phyloP scores from a whole-genome alignment of 148 eudicot species.

The Pouteria glomerata region DNA sequence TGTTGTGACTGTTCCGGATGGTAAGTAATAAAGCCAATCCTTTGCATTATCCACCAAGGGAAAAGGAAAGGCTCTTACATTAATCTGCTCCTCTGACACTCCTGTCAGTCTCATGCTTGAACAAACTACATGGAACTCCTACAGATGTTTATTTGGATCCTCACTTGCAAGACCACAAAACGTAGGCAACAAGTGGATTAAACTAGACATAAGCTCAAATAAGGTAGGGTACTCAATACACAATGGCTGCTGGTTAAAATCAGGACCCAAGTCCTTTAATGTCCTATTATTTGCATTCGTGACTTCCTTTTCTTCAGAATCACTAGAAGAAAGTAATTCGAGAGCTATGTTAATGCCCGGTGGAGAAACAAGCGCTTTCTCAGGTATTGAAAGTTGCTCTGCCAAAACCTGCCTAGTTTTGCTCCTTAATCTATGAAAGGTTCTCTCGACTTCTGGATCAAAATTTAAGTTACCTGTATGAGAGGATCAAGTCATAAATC shows the following conservation, averaged over 20 bases:
- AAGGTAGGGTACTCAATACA: background rate
- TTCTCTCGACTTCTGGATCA: background rate
- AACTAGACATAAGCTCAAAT: background rate
- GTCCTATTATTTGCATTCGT: background rate
- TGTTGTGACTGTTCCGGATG: background rate
- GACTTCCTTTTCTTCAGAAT: background rate
- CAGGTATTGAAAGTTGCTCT: too few species aligned
- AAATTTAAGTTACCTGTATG: background rate
- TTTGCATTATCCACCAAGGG: background rate
- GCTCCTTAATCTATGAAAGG: background rate
- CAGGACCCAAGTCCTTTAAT: background rate
- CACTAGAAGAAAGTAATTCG: too few species aligned
- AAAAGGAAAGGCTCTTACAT: slow-evolving; percentile 11
- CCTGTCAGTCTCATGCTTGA: background rate
- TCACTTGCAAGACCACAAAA: background rate
- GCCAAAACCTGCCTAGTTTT: too few species aligned
- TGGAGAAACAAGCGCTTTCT: too few species aligned
- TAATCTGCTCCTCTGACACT: slow-evolving; percentile 1
- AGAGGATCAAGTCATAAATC: background rate
- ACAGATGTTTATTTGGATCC: background rate
- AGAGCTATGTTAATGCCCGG: too few species aligned
- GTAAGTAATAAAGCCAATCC: slow-evolving; percentile 9
- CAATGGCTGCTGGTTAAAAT: background rate
- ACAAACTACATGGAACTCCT: background rate
- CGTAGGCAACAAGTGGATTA: slow-evolving; percentile 1